These are phyloP conservation scores for Rachicladosporium sp. DNA, from an alignment of 2,329 filamentous ascomycete genomes.

Conservation along the genomic window DNA sequence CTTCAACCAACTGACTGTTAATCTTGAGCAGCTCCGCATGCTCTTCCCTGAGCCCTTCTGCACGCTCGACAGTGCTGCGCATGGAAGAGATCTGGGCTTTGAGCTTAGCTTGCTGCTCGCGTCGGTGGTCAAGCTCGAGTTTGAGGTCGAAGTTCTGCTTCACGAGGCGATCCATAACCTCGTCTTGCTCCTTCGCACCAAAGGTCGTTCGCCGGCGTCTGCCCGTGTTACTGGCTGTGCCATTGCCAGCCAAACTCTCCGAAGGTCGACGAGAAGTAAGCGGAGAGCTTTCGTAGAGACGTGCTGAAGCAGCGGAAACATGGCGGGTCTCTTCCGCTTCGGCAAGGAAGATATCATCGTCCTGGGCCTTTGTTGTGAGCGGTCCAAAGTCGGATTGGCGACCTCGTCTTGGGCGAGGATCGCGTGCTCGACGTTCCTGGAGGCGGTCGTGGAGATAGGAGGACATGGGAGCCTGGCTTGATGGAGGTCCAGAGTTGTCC, in stretches of 20 bases:
- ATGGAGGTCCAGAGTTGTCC: too few relatives aligned
- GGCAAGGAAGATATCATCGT: slow-evolving; percentile 26
- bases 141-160: slow-evolving; percentile 72
- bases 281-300: slow-evolving; percentile 20
- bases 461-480: too few relatives aligned
- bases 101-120: slow-evolving; percentile 49
- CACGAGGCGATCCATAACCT: slow-evolving; percentile 55
- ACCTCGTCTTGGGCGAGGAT: slow-evolving; percentile 19
- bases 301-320: slow-evolving; percentile 3
- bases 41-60: slow-evolving; percentile 23
- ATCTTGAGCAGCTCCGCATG: slow-evolving; percentile 42
- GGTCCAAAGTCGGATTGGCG: slow-evolving; percentile 24
- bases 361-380: slow-evolving; percentile 10
- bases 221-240: slow-evolving; percentile 2
- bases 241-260: slow-evolving; percentile 10
- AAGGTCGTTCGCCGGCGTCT: slow-evolving; percentile 23
- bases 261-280: slow-evolving; percentile 8
- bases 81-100: slow-evolving; percentile 47
- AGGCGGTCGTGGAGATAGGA: slow-evolving; percentile 23
- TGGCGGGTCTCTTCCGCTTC: slow-evolving; percentile 17
- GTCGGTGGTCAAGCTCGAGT: slow-evolving; percentile 56
- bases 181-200: slow-evolving; percentile 55
- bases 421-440: slow-evolving; percentile 20
- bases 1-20: slow-evolving; percentile 45
- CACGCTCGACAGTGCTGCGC: slow-evolving; percentile 37